phyloP scores from a whole-genome alignment of 1,284 basidiomycete species.

The Gomphus bonarii region DNA sequence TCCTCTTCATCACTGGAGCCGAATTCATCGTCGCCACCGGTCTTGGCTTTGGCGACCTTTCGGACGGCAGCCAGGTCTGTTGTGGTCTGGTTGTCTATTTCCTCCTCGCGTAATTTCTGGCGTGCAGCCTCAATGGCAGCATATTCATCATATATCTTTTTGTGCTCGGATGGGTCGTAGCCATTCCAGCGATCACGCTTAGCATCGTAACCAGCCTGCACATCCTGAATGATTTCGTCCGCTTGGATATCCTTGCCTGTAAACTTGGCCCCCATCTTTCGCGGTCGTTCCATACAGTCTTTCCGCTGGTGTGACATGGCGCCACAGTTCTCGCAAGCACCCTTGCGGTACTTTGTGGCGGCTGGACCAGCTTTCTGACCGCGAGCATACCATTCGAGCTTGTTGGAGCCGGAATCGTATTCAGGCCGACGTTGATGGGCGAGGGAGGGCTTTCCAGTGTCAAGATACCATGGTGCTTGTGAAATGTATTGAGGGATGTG shows the following conservation, averaged over 20 bases:
- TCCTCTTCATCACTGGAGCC: conserved; percentile 94
- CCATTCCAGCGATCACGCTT: conserved; percentile 99
- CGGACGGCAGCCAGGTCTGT: conserved; percentile 78
- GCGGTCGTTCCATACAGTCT: conserved; percentile 94
- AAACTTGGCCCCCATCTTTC: conserved; percentile 93
- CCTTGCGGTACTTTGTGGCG: conserved; percentile 93
- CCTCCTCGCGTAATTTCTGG: conserved; percentile 85
- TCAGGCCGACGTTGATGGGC: conserved; percentile 86
- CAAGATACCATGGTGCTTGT: conserved; percentile 97
- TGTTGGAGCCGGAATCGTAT: conserved; percentile 52
- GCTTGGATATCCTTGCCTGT: conserved; percentile 85
- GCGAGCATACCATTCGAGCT: conserved; percentile 89
- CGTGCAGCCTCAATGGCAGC: conserved; percentile 87
- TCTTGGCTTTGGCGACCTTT: conserved; percentile 77
- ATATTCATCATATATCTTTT: conserved; percentile 86
- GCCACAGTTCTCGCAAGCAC: conserved; percentile 98
- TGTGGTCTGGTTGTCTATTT: conserved; percentile 93
- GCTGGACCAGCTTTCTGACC: conserved; percentile 81
- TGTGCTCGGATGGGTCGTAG: conserved; percentile 85
- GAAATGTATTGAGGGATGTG: conserved; percentile 97
- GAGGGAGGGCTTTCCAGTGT: conserved; percentile 83
- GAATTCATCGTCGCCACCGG: conserved; percentile 83
- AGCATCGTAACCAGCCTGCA: conserved; percentile 81
- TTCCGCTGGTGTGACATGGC: conserved; percentile 87
- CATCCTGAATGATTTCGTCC: conserved; percentile 83